A percentile compares a stretch with the other conserved stretches of the same genome.
Conservation (phyloP, 768 basidiomycete species). For the Mycena crocata region DNA sequence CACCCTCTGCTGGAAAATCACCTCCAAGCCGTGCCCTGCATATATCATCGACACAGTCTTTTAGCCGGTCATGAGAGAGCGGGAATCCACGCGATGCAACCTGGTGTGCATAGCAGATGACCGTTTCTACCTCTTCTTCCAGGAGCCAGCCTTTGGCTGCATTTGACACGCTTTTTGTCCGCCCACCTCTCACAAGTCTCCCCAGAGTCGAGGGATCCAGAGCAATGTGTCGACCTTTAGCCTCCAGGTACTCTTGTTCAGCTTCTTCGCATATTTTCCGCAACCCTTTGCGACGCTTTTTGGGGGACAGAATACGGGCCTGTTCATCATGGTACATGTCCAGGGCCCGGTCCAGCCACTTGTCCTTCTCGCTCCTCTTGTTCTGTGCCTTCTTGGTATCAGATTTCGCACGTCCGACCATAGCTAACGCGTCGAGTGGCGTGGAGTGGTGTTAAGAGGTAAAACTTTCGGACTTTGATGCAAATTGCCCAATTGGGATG, state of each 20-base stretch:
- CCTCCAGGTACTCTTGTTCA: not conserved
- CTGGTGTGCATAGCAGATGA: constrained; percentile 35
- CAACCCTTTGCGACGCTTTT: constrained; percentile 7
- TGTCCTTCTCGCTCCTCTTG: not conserved
- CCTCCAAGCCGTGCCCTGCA: constrained; percentile 30
- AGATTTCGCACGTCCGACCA: constrained; percentile 19
- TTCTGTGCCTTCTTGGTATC: constrained; percentile 14
- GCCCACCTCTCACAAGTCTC: not conserved
- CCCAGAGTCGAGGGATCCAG: not conserved
- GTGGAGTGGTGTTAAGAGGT: not conserved
- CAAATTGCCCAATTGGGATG: not conserved
- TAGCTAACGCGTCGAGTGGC: constrained; percentile 14
- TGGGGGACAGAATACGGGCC: constrained; percentile 12
- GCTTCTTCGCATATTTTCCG: constrained; percentile 5
- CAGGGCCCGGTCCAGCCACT: constrained; percentile 1
- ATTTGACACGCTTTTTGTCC: not conserved
- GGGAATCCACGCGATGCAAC: constrained; percentile 44
- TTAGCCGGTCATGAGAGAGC: constrained; percentile 37
- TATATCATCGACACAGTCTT: constrained; percentile 39
- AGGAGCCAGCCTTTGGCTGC: constrained; percentile 6
- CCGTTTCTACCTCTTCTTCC: constrained; percentile 29
- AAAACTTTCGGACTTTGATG: too few relatives aligned
- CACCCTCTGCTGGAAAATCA: constrained; percentile 30
- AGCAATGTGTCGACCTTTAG: not conserved
- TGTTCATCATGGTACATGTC: constrained; percentile 1